A percentile compares a stretch with the other conserved stretches of the same genome.
These are phyloP conservation scores for Candida montana DNA, from an alignment of 805 yeast genomes.

Conservation along the genomic window DNA sequence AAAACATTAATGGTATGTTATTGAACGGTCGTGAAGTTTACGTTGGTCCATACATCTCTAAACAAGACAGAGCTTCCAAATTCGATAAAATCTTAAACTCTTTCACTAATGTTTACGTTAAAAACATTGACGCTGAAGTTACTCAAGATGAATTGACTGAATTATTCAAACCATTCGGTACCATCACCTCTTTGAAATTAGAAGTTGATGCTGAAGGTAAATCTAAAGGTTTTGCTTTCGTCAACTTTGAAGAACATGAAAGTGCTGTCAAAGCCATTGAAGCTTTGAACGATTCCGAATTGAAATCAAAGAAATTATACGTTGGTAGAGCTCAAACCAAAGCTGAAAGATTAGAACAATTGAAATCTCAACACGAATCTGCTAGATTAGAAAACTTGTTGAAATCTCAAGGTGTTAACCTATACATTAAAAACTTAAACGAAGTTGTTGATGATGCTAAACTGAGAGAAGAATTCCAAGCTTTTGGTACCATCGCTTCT, in stretches of 20 bases:
- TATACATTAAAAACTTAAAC: slow-evolving; percentile 94
- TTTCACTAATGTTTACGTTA: slow-evolving; percentile 94
- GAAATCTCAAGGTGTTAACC: slow-evolving; percentile 96
- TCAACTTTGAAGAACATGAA: slow-evolving; percentile 84
- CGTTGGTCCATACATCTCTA: slow-evolving; percentile 91
- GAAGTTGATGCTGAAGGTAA: slow-evolving; percentile 82
- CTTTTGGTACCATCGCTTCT: slow-evolving; percentile 91
- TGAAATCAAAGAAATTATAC: slow-evolving; percentile 78
- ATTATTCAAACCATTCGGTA: slow-evolving; percentile 69
- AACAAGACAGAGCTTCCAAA: slow-evolving; percentile 91
- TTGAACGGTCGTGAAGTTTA: slow-evolving; percentile 93
- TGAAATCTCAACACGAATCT: slow-evolving; percentile 90
- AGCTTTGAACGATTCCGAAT: slow-evolving; percentile 80
- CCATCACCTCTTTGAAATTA: slow-evolving; percentile 73
- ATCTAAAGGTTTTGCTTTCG: slow-evolving; percentile 93
- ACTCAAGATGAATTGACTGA: slow-evolving; percentile 66
- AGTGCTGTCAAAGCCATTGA: slow-evolving; percentile 90
- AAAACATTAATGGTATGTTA: slow-evolving; percentile 96
- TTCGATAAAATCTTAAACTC: slow-evolving; percentile 84
- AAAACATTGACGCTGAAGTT: slow-evolving; percentile 75
- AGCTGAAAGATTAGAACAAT: slow-evolving; percentile 94
- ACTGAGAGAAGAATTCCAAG: slow-evolving; percentile 86
- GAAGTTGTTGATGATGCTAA: slow-evolving; percentile 88
- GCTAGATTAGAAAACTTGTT: slow-evolving; percentile 85
- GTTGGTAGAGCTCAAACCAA: slow-evolving; percentile 99